Evolutionary conservation across 140 eudicot genomes (phyloP).

Genomic region (Flaveria floridana): DNA sequence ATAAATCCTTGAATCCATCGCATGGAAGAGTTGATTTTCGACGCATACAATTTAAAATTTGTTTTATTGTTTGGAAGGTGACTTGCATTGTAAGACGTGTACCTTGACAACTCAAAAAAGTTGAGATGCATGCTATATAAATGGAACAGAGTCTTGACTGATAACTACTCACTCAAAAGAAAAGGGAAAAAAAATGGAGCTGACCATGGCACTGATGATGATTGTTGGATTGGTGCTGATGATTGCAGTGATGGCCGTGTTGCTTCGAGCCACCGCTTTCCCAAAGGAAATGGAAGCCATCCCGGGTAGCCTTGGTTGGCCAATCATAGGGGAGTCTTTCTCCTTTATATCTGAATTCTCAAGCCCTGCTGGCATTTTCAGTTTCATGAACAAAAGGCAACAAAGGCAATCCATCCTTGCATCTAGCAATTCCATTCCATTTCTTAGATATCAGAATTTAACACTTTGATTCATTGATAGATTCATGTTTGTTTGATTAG

Average conservation of each 20-base stretch:
- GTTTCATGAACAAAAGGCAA: conserved; percentile 72
- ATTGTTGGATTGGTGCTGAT: conserved; percentile 28
- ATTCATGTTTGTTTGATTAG: conserved; percentile 29
- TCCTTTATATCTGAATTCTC: conserved; percentile 65
- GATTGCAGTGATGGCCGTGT: conserved; percentile 18
- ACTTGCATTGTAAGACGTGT: too few relatives aligned
- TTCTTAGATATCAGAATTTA: not conserved
- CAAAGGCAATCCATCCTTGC: conserved; percentile 40
- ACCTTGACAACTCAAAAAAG: too few relatives aligned
- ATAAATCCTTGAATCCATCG: conserved; percentile 18
- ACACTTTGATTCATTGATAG: not conserved
- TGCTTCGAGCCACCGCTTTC: conserved; percentile 38
- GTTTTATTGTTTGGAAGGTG: not conserved
- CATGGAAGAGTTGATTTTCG: conserved; percentile 10
- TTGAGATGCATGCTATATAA: too few relatives aligned
- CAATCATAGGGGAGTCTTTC: conserved; percentile 64
- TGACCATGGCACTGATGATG: conserved; percentile 31
- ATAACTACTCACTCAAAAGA: not conserved
- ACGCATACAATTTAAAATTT: conserved; percentile 3
- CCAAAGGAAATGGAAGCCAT: conserved; percentile 65
- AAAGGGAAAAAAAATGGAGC: conserved; percentile 30
- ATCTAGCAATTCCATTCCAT: not conserved
- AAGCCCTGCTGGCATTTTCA: conserved; percentile 67
- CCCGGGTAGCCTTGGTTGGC: conserved; percentile 80
- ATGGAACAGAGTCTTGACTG: too few relatives aligned